A percentile compares a stretch with the other conserved stretches of the same genome.
These are phyloP conservation scores for Zoysia pacifica DNA, from an alignment of 176 grass and related monocot species.

Conservation along the genomic window DNA sequence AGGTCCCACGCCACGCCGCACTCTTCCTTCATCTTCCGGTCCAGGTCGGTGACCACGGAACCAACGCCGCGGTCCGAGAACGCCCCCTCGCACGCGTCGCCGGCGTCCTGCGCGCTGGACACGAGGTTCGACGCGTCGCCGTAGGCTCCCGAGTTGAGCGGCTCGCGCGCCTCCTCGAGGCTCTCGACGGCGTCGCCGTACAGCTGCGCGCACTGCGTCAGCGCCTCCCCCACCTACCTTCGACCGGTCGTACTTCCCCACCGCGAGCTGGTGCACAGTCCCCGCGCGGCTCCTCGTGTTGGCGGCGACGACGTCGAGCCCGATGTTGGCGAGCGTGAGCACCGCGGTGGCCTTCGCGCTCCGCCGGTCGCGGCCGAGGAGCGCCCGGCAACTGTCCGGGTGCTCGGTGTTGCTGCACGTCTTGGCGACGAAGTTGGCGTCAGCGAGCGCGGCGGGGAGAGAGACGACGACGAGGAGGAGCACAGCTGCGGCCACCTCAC, in stretches of 20 bases:
- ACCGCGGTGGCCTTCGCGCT: slow-evolving; percentile 1
- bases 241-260: neutral
- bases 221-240: slow-evolving; percentile 5
- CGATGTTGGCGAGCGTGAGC: slow-evolving; percentile 12
- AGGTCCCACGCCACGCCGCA: neutral
- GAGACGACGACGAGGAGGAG: too few species aligned
- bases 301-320: neutral
- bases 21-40: neutral
- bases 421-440: neutral
- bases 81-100: neutral
- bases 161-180: too few species aligned
- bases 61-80: too few species aligned
- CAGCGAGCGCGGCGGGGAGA: neutral
- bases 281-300: neutral
- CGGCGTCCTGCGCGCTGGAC: neutral
- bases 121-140: too few species aligned
- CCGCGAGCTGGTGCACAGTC: neutral
- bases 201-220: neutral
- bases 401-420: neutral
- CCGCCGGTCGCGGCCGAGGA: neutral
- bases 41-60: neutral
- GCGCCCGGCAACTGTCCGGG: neutral
- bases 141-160: too few species aligned
- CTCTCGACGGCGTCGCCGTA: neutral
- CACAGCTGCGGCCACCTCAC: too few species aligned